Evolutionary conservation across 225 moss, liverwort and hornwort species (phyloP).

Genomic region (Thuidium tamariscinum): DNA sequence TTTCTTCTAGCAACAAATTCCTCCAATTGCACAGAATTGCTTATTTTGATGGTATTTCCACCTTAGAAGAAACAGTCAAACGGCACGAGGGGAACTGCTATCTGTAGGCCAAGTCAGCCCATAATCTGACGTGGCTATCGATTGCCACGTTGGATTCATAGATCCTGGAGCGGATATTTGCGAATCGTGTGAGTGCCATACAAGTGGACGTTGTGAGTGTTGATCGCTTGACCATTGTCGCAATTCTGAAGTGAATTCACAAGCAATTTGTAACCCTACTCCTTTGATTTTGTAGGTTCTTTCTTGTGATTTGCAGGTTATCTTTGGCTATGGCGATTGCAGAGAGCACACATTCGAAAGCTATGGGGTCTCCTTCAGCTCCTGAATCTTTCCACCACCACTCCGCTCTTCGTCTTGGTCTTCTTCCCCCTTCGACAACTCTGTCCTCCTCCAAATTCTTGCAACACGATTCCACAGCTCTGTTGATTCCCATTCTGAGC

Average conservation of each 20-base stretch:
- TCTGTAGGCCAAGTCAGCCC: not conserved
- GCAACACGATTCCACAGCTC: not conserved
- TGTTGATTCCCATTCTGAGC: slow-evolving; percentile 1
- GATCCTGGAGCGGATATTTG: not conserved
- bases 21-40: no score
- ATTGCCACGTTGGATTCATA: not conserved
- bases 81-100: not conserved
- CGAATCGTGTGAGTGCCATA: not conserved
- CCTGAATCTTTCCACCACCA: not conserved
- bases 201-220: not conserved
- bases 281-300: not conserved
- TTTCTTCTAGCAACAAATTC: no score
- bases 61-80: not conserved
- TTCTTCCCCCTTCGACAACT: not conserved
- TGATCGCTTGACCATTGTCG: not conserved
- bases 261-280: no score
- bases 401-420: not conserved
- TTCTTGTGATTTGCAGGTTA: not conserved
- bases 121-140: not conserved
- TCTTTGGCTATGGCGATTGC: not conserved
- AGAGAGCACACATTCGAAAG: not conserved
- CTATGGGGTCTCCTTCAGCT: not conserved
- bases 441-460: not conserved
- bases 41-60: no score
- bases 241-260: not conserved